phyloP scores from a whole-genome alignment of 352 stramenopile species.

The Pythium diclinum region DNA sequence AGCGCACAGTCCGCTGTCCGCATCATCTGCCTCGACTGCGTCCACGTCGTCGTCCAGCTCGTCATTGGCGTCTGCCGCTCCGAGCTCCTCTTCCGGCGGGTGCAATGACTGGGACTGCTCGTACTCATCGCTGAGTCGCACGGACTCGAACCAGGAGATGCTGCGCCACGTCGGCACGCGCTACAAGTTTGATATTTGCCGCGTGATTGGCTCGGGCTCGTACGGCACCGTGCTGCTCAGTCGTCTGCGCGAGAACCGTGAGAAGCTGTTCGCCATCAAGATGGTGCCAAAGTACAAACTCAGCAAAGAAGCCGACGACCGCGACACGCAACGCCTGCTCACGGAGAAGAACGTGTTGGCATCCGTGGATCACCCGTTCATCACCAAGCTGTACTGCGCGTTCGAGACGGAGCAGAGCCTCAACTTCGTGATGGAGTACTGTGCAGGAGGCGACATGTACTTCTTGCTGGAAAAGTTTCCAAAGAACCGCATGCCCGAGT shows the following conservation, averaged over 20 bases:
- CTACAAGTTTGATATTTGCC: slow-evolving; percentile 66
- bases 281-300: slow-evolving; percentile 77
- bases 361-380: slow-evolving; percentile 93
- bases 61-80: slow-evolving; percentile 13
- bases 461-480: slow-evolving; percentile 89
- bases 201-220: slow-evolving; percentile 71
- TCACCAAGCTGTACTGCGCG: slow-evolving; percentile 95
- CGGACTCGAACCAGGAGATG: slow-evolving; percentile 20
- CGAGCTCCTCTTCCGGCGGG: neutral
- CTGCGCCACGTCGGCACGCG: slow-evolving; percentile 26
- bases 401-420: slow-evolving; percentile 91
- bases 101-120: slow-evolving; percentile 32
- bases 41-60: slow-evolving; percentile 26
- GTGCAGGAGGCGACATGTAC: slow-evolving; percentile 95
- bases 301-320: slow-evolving; percentile 23
- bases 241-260: slow-evolving; percentile 38
- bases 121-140: slow-evolving; percentile 14
- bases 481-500: slow-evolving; percentile 92
- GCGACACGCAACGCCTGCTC: slow-evolving; percentile 77
- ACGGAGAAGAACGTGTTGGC: slow-evolving; percentile 98
- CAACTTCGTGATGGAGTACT: slow-evolving; percentile 99
- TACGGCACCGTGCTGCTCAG: slow-evolving; percentile 75
- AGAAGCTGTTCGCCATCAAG: slow-evolving; percentile 66
- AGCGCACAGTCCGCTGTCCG: slow-evolving; percentile 11
- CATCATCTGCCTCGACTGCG: slow-evolving; percentile 11